Evolutionary conservation across 176 grass and related monocot species (phyloP).

Genomic region (bread wheat (Triticum aestivum)): DNA sequence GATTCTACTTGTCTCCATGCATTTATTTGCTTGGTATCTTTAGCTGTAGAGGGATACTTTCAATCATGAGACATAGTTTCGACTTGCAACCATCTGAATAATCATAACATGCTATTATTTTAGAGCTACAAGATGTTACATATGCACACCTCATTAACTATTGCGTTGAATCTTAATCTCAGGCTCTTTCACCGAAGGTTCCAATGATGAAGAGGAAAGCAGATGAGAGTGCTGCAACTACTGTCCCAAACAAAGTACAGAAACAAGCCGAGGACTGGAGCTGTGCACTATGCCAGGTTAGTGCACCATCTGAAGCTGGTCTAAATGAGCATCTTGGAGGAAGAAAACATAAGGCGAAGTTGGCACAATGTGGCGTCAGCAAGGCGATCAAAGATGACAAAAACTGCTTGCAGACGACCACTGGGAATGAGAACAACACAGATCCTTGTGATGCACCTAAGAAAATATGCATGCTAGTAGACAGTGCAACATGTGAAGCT

Average conservation of each 20-base stretch:
- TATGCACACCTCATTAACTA: conserved; percentile 6
- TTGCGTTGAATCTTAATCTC: conserved; percentile 7
- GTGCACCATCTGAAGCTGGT: neutral
- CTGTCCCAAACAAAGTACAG: neutral
- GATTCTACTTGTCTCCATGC: conserved; percentile 3
- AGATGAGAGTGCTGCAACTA: neutral
- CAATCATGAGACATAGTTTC: neutral
- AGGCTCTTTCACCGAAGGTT: conserved; percentile 31
- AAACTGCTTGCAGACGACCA: neutral
- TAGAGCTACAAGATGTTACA: neutral
- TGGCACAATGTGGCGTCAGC: conserved; percentile 2
- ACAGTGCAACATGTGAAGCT: conserved; percentile 30
- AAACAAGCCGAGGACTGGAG: conserved; percentile 34
- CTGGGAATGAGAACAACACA: neutral
- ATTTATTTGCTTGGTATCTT: neutral
- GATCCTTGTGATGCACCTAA: conserved; percentile 3
- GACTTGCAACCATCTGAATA: conserved; percentile 12
- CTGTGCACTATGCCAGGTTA: conserved; percentile 44
- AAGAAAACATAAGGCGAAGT: conserved; percentile 37
- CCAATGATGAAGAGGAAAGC: conserved; percentile 34
- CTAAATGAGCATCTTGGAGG: conserved; percentile 35
- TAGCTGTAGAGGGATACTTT: conserved; percentile 7
- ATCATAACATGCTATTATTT: conserved; percentile 1
- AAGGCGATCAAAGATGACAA: neutral
- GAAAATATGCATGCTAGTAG: conserved; percentile 41